phyloP scores from a whole-genome alignment of 257 asterid genomes.

The Plectranthus barbatus region DNA sequence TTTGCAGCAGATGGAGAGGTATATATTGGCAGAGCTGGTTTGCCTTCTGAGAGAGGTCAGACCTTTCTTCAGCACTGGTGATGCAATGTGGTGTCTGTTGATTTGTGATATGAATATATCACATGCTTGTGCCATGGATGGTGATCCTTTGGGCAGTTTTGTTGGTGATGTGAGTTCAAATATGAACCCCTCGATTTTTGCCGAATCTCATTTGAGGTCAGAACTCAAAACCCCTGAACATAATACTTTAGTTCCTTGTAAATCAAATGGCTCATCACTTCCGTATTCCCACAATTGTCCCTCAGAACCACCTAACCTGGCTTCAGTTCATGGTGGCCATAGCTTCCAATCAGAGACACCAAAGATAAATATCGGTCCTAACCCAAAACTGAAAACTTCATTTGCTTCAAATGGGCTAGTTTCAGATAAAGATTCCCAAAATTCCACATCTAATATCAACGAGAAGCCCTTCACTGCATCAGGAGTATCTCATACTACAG shows the following conservation, averaged over 20 bases:
- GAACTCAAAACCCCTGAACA: constrained; percentile 41
- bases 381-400: constrained; percentile 28
- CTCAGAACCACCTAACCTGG: constrained; percentile 21
- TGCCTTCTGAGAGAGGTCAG: constrained; percentile 78
- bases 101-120: constrained; percentile 88
- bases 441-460: constrained; percentile 17
- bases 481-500: constrained; percentile 37
- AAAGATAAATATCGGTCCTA: constrained; percentile 16
- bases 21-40: constrained; percentile 87
- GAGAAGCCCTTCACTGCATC: constrained; percentile 49
- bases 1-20: constrained; percentile 76
- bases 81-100: constrained; percentile 98
- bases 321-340: constrained; percentile 31
- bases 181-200: constrained; percentile 30
- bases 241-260: constrained; percentile 31
- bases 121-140: constrained; percentile 85
- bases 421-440: constrained; percentile 41
- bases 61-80: constrained; percentile 89
- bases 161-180: constrained; percentile 25
- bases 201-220: constrained; percentile 25
- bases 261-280: constrained; percentile 33
- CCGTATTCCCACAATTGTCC: constrained; percentile 33
- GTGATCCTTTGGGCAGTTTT: constrained; percentile 47
- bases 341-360: constrained; percentile 47
- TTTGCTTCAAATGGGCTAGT: constrained; percentile 26